Evolutionary conservation across 768 basidiomycete genomes (phyloP).

Genomic region (Collybia mongolica): DNA sequence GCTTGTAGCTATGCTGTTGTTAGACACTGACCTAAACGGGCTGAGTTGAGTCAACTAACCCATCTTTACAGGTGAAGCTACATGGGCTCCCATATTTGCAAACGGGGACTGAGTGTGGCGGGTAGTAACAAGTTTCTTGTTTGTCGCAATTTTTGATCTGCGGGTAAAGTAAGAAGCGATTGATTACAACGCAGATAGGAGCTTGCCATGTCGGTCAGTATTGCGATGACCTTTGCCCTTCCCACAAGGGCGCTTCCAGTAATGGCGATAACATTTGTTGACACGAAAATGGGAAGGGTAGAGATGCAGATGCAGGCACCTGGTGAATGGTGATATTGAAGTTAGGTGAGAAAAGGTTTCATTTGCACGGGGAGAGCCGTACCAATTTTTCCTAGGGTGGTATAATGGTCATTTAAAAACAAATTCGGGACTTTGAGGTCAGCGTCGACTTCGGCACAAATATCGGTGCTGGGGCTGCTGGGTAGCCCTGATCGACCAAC

Average conservation of each 20-base stretch:
- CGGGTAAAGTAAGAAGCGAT: background rate
- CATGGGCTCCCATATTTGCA: constrained; percentile 39
- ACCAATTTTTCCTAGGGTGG: constrained; percentile 30
- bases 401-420: constrained; percentile 16
- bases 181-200: constrained; percentile 2
- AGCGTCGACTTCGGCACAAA: constrained; percentile 36
- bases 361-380: constrained; percentile 2
- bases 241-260: constrained; percentile 30
- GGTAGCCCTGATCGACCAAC: constrained; percentile 5
- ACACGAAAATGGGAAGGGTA: constrained; percentile 30
- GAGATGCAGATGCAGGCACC: constrained; percentile 46
- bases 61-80: constrained; percentile 44
- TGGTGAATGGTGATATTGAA: constrained; percentile 12
- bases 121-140: constrained; percentile 35
- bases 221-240: constrained; percentile 19
- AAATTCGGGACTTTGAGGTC: constrained; percentile 26
- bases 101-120: constrained; percentile 32
- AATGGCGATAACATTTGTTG: constrained; percentile 26
- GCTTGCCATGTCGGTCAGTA: constrained; percentile 35
- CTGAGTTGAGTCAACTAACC: constrained; percentile 23
- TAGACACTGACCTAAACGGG: background rate
- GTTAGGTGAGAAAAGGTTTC: background rate
- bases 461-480: constrained; percentile 19
- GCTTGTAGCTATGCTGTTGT: constrained; percentile 17
- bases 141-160: constrained; percentile 23